These are phyloP conservation scores for Purpureocillium lavendulum DNA, from an alignment of 2,329 filamentous ascomycete species.

Conservation along the genomic window DNA sequence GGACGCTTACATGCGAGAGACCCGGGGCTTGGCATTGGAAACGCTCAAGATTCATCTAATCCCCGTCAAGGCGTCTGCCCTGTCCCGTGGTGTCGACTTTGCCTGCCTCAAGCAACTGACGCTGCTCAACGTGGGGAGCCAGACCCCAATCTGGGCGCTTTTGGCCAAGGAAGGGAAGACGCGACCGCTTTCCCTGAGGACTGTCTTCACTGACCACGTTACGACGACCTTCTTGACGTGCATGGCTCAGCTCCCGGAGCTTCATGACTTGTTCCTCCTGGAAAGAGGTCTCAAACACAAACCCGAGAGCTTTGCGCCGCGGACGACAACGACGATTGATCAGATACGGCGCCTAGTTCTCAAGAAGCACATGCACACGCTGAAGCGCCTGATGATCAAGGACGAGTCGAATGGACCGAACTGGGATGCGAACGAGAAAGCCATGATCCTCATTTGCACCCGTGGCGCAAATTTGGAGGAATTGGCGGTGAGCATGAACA, in stretches of 20 bases:
- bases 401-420: slow-evolving; percentile 38
- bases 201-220: slow-evolving; percentile 57
- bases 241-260: slow-evolving; percentile 39
- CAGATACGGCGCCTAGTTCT: slow-evolving; percentile 50
- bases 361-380: slow-evolving; percentile 45
- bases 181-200: slow-evolving; percentile 42
- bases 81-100: slow-evolving; percentile 49
- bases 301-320: slow-evolving; percentile 43
- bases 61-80: slow-evolving; percentile 49
- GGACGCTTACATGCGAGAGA: slow-evolving; percentile 46
- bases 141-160: slow-evolving; percentile 50
- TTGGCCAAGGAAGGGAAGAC: slow-evolving; percentile 45
- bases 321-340: slow-evolving; percentile 41
- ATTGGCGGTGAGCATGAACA: slow-evolving; percentile 46
- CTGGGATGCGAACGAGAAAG: slow-evolving; percentile 52
- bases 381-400: slow-evolving; percentile 52
- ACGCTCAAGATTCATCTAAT: slow-evolving; percentile 49
- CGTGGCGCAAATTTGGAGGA: slow-evolving; percentile 43
- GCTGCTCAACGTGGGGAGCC: slow-evolving; percentile 55
- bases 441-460: slow-evolving; percentile 43
- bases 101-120: slow-evolving; percentile 47
- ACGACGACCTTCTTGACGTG: slow-evolving; percentile 44
- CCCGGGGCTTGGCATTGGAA: slow-evolving; percentile 48
- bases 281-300: slow-evolving; percentile 44
- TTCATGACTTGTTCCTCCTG: slow-evolving; percentile 52